Base-by-base conservation (phyloP, 116 monocot species). In the Iris pallida region DNA sequence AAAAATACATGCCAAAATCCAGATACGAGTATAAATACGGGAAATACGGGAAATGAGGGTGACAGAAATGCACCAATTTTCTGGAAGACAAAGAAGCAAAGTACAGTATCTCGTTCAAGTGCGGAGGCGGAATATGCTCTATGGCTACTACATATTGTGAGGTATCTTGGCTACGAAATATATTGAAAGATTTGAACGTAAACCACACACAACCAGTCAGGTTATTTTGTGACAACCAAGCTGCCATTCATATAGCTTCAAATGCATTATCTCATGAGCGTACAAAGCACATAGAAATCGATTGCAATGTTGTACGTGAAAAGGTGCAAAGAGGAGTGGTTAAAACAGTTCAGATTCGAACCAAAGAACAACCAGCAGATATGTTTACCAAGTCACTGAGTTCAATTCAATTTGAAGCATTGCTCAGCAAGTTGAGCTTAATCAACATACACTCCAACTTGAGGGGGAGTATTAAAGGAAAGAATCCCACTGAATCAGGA, bases 21-120 rank as follows among this genome's bases (percentile, higher is more conserved):
- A n/a, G n/a, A n/a, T n/a, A n/a, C n/a, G n/a, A n/a, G n/a, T n/a
- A n/a, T n/a, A n/a, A n/a, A n/a, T n/a, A n/a, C n/a, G n/a, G n/a
- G n/a, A n/a, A n/a, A n/a, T n/a, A n/a, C n/a, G n/a, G n/a, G n/a
- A n/a, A n/a, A n/a, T n/a, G n/a, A n/a, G n/a, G n/a, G n/a, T n/a
- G n/a, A n/a, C n/a, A n/a, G n/a, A n/a, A n/a, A n/a, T 4, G n/a
- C 47, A 11, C 8, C 45, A 45, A 47, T 74, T 2, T 20, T 47
- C 2, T 66, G 60, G 67, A 75, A 53, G 12, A 45, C 52, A 2
- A 75, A 68, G 47, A 75, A 75, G 15, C 59, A 75, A 44, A 0
- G 4, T 0, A 60, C 44, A 2, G 15, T 68, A 0, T 58, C 67
- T 7, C 16, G 52, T 15, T 75, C 75, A 4, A 57, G 65, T 5